Evolutionary conservation across 192 early-diverging fungal species (phyloP), one percentile per base, ranked within the genome.

Genomic region (Backusella sp.): DNA sequence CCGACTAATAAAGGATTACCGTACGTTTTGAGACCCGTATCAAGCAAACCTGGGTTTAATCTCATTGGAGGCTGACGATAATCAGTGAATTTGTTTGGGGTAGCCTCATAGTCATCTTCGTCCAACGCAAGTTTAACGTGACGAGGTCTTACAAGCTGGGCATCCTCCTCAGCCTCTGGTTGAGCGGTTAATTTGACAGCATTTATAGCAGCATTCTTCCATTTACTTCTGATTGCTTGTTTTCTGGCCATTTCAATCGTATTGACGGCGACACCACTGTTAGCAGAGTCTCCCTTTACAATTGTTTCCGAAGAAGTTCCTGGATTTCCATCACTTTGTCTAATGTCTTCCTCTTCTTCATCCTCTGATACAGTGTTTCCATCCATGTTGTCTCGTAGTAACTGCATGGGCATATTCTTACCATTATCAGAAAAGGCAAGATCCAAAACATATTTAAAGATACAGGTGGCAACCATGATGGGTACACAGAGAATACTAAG

Each of bases 1-100:
- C 92, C 91, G 11, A 89, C 78, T 1, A 94, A 65, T 14, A 84
- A 86, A 28, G 93, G 93, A 68, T 91, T 84, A 53, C 81, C 86
- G 49, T 91, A 94, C 3, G 83, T 79, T 26, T 86, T 81, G 83
- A 92, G 76, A 0, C 91, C 89, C 28, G 90, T 85, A 71, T 94
- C 90, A 34, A 94, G 74, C 0, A 94, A 84, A 26, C 93, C 93
- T 32, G 85, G 78, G 32, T 88, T 84, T 12, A 94, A 62, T 2
- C 82, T 86, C 81, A 90, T 88, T 3, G 93, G 90, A 14, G 93
- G 92, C 83, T 94, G 89, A 6, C 78, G 78, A 73, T 91, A 92
- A 74, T 94, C 91, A 6, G 93, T 94, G 52, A 80, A 85, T 68
- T 80, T 76, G 62, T 92, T 89, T 2, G 91, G 85, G 35, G 84